phyloP scores from a whole-genome alignment of 148 eudicot genomes.

The Silene uniflora region DNA sequence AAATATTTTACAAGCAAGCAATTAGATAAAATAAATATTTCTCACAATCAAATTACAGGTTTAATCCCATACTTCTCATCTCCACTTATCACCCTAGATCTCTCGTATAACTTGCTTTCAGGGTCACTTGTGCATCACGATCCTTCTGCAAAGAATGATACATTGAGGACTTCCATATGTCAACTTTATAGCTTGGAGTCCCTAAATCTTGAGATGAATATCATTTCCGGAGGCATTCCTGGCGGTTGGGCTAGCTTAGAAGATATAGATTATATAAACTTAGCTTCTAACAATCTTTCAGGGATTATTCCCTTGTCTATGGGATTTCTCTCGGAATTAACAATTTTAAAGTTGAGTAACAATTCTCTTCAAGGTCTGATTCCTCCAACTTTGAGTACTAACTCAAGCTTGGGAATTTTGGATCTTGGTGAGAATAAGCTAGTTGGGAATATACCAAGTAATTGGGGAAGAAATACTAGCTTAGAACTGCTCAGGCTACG shows the following conservation, averaged over 20 bases:
- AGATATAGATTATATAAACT: not conserved
- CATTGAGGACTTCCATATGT: not conserved
- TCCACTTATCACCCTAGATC: too few relatives aligned
- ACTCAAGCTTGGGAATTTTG: slow-evolving; percentile 13
- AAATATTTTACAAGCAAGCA: too few relatives aligned
- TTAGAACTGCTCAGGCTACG: slow-evolving; percentile 25
- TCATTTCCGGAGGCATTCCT: slow-evolving; percentile 30
- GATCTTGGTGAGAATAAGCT: slow-evolving; percentile 43
- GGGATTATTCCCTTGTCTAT: slow-evolving; percentile 34
- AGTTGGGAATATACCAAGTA: slow-evolving; percentile 24
- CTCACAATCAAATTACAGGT: too few relatives aligned
- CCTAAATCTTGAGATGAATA: slow-evolving; percentile 18
- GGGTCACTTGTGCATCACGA: slow-evolving; percentile 8
- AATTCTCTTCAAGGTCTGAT: slow-evolving; percentile 36
- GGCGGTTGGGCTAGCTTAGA: slow-evolving; percentile 12
- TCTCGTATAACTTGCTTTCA: slow-evolving; percentile 25
- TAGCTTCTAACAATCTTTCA: slow-evolving; percentile 30
- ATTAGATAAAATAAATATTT: too few relatives aligned
- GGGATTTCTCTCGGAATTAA: not conserved
- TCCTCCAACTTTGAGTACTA: slow-evolving; percentile 13
- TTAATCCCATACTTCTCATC: too few relatives aligned
- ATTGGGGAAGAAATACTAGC: slow-evolving; percentile 7
- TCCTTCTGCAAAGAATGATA: not conserved
- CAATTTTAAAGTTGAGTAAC: slow-evolving; percentile 21
- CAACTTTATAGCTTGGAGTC: not conserved